Evolutionary conservation across 2,329 filamentous ascomycete species (phyloP).

Genomic region (Cladosporium sp.): DNA sequence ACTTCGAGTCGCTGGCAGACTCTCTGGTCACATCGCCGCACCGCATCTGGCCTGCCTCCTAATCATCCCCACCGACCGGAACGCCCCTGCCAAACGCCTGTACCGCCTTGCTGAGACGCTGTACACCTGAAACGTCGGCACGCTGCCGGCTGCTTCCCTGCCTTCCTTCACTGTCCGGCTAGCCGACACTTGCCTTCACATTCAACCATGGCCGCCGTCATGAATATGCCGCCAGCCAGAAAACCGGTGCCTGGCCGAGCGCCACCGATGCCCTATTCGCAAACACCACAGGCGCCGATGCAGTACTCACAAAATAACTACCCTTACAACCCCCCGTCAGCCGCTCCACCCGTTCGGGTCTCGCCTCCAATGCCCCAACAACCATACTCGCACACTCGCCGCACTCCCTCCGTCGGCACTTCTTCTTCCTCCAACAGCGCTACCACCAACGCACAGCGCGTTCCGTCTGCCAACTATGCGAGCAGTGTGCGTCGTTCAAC

Average conservation of each 20-base stretch:
- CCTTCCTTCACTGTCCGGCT: not conserved
- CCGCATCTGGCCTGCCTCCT: not conserved
- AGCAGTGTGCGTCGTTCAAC: slow-evolving; percentile 61
- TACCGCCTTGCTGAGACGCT: not conserved
- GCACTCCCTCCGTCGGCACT: slow-evolving; percentile 65
- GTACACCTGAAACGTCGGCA: slow-evolving; percentile 6
- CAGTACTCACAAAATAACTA: slow-evolving; percentile 4
- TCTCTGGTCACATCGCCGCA: not conserved
- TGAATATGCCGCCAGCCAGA: slow-evolving; percentile 11
- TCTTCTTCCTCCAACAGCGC: slow-evolving; percentile 63
- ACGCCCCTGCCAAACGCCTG: not conserved
- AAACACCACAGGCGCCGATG: not conserved
- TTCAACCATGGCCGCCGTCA: slow-evolving; percentile 13
- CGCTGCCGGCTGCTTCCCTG: slow-evolving; percentile 5
- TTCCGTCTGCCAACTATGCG: slow-evolving; percentile 29
- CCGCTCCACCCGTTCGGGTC: slow-evolving; percentile 1
- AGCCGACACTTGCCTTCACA: not conserved
- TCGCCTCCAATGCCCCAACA: slow-evolving; percentile 11
- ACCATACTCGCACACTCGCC: slow-evolving; percentile 33
- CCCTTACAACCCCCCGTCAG: not conserved
- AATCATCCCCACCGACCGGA: not conserved
- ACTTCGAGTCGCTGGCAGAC: not conserved
- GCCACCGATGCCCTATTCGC: slow-evolving; percentile 7
- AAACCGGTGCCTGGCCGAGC: slow-evolving; percentile 10
- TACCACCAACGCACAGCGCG: slow-evolving; percentile 37